Conservation (phyloP, 306 rosid species). For the Canavalia gladiata region DNA sequence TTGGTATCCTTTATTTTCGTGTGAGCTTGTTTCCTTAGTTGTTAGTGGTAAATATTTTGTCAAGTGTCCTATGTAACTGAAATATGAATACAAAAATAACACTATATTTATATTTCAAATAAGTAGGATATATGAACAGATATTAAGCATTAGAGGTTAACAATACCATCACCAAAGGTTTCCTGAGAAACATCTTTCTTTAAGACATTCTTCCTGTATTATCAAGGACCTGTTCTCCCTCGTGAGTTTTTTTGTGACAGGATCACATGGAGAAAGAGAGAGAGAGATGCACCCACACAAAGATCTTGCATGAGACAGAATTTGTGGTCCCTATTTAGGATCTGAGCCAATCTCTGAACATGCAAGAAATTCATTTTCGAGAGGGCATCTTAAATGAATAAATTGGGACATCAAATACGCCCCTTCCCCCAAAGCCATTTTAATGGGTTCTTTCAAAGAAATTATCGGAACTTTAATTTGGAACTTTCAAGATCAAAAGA, state of each 20-base stretch:
- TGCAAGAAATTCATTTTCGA: constrained; percentile 20
- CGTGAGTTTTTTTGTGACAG: neutral
- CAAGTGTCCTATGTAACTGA: neutral
- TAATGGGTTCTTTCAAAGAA: neutral
- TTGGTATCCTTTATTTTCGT: constrained; percentile 18
- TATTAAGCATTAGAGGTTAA: neutral
- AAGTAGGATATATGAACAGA: neutral
- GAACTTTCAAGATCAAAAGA: constrained; percentile 1
- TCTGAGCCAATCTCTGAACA: constrained; percentile 8
- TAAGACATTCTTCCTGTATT: neutral
- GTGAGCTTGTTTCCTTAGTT: constrained; percentile 3
- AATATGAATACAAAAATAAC: constrained; percentile 26
- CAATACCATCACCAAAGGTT: neutral
- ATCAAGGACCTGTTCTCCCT: neutral
- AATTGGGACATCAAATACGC: neutral
- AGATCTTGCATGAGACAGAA: neutral
- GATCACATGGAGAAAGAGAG: neutral
- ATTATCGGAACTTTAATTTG: neutral
- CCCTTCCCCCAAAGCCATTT: neutral
- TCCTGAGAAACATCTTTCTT: neutral
- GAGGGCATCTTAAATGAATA: constrained; percentile 19
- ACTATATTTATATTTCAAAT: constrained; percentile 30
- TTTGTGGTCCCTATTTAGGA: constrained; percentile 13
- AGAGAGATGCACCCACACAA: neutral
- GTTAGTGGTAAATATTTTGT: constrained; percentile 25